Evolutionary conservation across 2,329 filamentous ascomycete species (phyloP).

Genomic region (Calonectria pauciramosa): DNA sequence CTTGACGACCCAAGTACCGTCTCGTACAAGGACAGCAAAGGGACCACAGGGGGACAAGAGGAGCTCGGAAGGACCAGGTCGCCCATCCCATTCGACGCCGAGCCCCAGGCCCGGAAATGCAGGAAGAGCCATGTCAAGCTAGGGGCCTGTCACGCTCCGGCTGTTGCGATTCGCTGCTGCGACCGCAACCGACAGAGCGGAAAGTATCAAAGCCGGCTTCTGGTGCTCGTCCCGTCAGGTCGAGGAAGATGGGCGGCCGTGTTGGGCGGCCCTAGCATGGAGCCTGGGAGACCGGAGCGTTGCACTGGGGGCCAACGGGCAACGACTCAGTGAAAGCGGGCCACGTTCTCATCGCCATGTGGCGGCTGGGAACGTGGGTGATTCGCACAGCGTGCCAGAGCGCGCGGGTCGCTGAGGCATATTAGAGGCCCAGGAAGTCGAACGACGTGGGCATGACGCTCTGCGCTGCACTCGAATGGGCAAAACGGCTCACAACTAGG

Average conservation of each 20-base stretch:
- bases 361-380: slow-evolving; percentile 42
- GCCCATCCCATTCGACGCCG: slow-evolving; percentile 29
- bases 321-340: slow-evolving; percentile 48
- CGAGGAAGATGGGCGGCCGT: slow-evolving; percentile 41
- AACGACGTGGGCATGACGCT: slow-evolving; percentile 15
- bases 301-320: slow-evolving; percentile 39
- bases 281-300: slow-evolving; percentile 37
- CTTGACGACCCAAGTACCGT: slow-evolving; percentile 37
- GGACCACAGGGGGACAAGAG: slow-evolving; percentile 30
- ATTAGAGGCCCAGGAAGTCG: slow-evolving; percentile 24
- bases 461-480: slow-evolving; percentile 2
- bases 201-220: slow-evolving; percentile 40
- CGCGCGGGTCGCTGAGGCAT: slow-evolving; percentile 35
- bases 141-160: slow-evolving; percentile 31
- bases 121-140: slow-evolving; percentile 37
- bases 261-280: slow-evolving; percentile 37
- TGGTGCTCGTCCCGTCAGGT: slow-evolving; percentile 38
- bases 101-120: slow-evolving; percentile 35
- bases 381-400: slow-evolving; percentile 34
- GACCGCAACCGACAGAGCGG: slow-evolving; percentile 38
- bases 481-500: slow-evolving; percentile 12
- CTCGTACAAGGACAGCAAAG: slow-evolving; percentile 39
- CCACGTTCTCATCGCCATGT: slow-evolving; percentile 48
- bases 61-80: slow-evolving; percentile 37
- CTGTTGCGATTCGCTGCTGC: slow-evolving; percentile 28